These are phyloP conservation scores for Maudiozyma humilis DNA, from an alignment of 1,139 yeast genomes.

Conservation along the genomic window DNA sequence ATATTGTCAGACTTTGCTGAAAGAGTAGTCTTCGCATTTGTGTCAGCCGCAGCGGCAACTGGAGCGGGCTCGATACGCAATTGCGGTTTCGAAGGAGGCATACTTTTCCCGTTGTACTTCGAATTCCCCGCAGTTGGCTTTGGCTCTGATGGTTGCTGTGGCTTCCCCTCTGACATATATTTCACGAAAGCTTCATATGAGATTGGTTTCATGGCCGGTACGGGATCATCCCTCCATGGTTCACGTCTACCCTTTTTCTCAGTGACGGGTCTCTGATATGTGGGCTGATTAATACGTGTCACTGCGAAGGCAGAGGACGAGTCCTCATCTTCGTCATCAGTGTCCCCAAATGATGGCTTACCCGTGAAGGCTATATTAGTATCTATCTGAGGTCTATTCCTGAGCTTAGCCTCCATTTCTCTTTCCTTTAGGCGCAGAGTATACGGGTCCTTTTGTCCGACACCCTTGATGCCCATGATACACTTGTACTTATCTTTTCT, in stretches of 20 bases:
- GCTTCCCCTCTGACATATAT: too few relatives aligned
- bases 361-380: not conserved
- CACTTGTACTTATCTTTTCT: not conserved
- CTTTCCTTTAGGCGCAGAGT: not conserved
- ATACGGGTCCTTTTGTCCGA: slow-evolving; percentile 1
- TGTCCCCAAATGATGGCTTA: not conserved
- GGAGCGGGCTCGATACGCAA: not conserved
- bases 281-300: too few relatives aligned
- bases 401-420: not conserved
- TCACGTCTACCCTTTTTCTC: not conserved
- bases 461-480: slow-evolving; percentile 1
- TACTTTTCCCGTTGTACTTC: not conserved
- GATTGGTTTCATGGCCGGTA: not conserved
- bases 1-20: not conserved
- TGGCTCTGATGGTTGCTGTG: too few relatives aligned
- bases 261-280: not conserved
- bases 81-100: not conserved
- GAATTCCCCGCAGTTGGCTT: not conserved
- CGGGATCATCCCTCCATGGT: not conserved
- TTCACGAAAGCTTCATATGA: too few relatives aligned
- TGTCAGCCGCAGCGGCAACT: not conserved
- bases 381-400: not conserved
- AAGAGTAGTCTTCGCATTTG: not conserved
- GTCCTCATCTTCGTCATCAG: not conserved
- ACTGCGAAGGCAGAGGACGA: not conserved